Conservation (phyloP, 1,139 yeast genomes). For the Wickerhamomyces sp. region DNA sequence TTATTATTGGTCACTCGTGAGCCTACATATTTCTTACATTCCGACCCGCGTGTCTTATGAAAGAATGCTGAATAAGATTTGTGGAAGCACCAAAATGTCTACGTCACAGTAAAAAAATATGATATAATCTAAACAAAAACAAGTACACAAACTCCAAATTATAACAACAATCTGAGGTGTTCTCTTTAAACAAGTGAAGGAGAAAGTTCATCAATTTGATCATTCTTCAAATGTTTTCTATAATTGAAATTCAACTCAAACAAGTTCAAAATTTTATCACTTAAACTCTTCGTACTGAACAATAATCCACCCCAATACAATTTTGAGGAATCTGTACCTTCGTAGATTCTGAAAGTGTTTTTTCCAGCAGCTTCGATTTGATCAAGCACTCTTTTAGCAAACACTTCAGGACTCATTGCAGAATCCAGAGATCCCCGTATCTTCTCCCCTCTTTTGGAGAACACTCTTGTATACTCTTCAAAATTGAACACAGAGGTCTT, state of each 20-base stretch:
- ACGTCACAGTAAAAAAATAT: no score
- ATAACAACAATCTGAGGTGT: no score
- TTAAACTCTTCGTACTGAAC: constrained; percentile 9
- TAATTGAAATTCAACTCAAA: constrained; percentile 18
- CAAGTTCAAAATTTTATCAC: constrained; percentile 14
- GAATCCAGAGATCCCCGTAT: constrained; percentile 35
- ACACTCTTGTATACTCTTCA: constrained; percentile 36
- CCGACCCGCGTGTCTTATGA: no score
- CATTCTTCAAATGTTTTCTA: constrained; percentile 14
- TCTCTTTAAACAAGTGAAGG: no score
- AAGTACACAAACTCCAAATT: no score
- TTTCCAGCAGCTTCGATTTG: constrained; percentile 17
- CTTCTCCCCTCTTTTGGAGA: constrained; percentile 42
- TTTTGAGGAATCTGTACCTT: constrained; percentile 16
- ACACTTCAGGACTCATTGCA: constrained; percentile 31
- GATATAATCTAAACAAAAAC: no score
- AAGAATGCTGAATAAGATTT: no score
- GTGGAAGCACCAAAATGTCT: no score
- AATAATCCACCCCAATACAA: constrained; percentile 6
- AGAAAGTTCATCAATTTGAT: constrained; percentile 6
- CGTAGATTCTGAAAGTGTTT: constrained; percentile 18
- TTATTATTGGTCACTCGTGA: background rate
- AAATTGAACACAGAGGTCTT: constrained; percentile 40
- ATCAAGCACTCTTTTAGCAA: constrained; percentile 18
- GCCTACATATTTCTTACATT: background rate